Evolutionary conservation across 352 stramenopile genomes (phyloP), one percentile per base, ranked within the genome.

Genomic region (Plasmopara halstedii): DNA sequence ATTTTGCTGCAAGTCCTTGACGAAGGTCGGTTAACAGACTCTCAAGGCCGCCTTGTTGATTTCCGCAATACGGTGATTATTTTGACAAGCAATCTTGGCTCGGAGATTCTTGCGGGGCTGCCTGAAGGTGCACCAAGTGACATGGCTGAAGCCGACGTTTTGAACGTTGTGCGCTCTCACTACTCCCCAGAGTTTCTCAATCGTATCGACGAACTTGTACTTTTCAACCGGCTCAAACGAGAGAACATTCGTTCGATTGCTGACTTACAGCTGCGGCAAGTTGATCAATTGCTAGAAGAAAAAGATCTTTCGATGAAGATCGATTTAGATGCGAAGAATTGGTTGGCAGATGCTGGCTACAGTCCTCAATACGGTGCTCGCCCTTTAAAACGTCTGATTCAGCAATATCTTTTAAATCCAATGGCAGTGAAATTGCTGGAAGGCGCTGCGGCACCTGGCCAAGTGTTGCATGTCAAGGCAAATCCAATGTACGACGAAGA

Each of bases 171-270:
- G 37, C 68, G 93, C 21, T 71, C 89, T 14, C 77, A 97, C 50
- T 99, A 99, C 72, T 74, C 89, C 0, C 96, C 96, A 2, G 96
- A 99, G 64, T 99, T 99, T 62, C 70, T 99, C 18, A 99, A 99
- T 64, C 88, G 96, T 45, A 93, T 99, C 46, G 95, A 99, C 56
- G 95, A 99, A 54, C 80, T 97, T 20, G 92, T 98, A 21, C 85
- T 99, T 27, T 99, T 99, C 62, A 98, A 98, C 58, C 90, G 80
- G 33, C 73, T 99, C 10, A 67, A 71, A 15, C 85, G 85, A 31
- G 61, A 95, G 7, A 75, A 97, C 36, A 93, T 99, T 47, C 72
- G 88, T 37, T 64, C 74, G 11, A 99, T 99, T 73, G 96, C 97
- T 5, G 71, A 94, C 27, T 64, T 99, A 25, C 95, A 99, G 65